Conservation (phyloP, 2,329 filamentous ascomycete species). For the Biscogniauxia mediterranea region DNA sequence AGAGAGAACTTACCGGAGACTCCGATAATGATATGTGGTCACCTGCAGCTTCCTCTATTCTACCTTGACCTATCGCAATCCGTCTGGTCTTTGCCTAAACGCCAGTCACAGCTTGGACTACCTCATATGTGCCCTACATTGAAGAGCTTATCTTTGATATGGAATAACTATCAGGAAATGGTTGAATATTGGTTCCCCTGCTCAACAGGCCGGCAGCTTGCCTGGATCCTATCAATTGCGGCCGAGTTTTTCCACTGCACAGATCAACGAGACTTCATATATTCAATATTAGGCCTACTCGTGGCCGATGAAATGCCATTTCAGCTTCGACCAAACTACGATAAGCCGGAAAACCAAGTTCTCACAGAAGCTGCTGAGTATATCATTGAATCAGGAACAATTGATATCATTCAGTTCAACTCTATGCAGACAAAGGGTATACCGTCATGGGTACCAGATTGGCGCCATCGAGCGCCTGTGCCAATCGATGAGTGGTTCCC, state of each 20-base stretch:
- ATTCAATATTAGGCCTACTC: slow-evolving; percentile 8
- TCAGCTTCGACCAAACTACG: slow-evolving; percentile 7
- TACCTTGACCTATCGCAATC: background rate
- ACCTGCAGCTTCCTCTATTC: slow-evolving; percentile 6
- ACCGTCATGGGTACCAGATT: slow-evolving; percentile 14
- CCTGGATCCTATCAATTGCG: slow-evolving; percentile 5
- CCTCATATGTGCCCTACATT: slow-evolving; percentile 3
- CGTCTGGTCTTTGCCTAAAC: slow-evolving; percentile 1
- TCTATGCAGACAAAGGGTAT: slow-evolving; percentile 11
- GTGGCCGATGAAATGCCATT: background rate
- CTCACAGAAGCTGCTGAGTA: too few species aligned
- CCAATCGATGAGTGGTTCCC: background rate
- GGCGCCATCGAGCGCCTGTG: background rate
- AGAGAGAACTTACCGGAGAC: background rate
- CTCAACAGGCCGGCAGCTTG: background rate
- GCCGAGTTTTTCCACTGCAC: slow-evolving; percentile 8
- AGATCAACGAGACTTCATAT: slow-evolving; percentile 11
- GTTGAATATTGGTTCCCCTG: background rate
- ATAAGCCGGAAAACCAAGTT: too few species aligned
- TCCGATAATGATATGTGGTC: slow-evolving; percentile 7
- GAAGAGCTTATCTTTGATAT: slow-evolving; percentile 1
- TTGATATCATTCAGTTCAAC: slow-evolving; percentile 13
- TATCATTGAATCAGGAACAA: slow-evolving; percentile 5
- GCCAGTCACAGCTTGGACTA: background rate
- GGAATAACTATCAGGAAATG: slow-evolving; percentile 3